A percentile compares a stretch with the other conserved stretches of the same genome.
Evolutionary conservation across 2,329 filamentous ascomycete species (phyloP).

Genomic region (Rhinocladiella similis): DNA sequence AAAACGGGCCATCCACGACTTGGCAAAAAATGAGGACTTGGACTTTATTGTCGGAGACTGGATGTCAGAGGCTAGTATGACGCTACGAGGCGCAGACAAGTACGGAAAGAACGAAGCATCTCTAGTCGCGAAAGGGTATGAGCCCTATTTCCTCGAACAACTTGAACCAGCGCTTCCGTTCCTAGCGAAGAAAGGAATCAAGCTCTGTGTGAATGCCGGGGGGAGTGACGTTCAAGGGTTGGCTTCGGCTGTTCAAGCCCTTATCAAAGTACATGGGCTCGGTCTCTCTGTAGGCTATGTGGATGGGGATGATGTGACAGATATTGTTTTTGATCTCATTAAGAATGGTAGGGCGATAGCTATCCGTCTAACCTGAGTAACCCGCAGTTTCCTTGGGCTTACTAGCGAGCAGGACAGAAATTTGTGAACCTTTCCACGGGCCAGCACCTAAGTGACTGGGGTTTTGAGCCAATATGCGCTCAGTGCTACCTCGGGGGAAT

Average conservation of each 20-base stretch:
- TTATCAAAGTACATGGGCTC: slow-evolving; percentile 30
- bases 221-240: slow-evolving; percentile 54
- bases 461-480: not conserved
- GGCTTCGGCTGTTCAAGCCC: slow-evolving; percentile 38
- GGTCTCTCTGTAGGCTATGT: slow-evolving; percentile 47
- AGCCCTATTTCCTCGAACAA: slow-evolving; percentile 6
- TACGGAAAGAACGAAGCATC: not conserved
- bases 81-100: slow-evolving; percentile 9
- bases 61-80: slow-evolving; percentile 34
- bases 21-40: slow-evolving; percentile 26
- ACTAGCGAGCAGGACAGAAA: not conserved
- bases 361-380: too few relatives aligned
- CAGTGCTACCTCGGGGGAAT: not conserved
- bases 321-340: slow-evolving; percentile 38
- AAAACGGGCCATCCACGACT: slow-evolving; percentile 14
- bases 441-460: not conserved
- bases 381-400: not conserved
- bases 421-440: not conserved
- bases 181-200: slow-evolving; percentile 40
- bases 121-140: not conserved
- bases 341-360: slow-evolving; percentile 29
- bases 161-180: slow-evolving; percentile 1
- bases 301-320: slow-evolving; percentile 41
- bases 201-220: slow-evolving; percentile 58
- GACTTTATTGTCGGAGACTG: slow-evolving; percentile 35